Evolutionary conservation across 1,139 yeast genomes (phyloP), one percentile per base, ranked within the genome.

Genomic region (Schwanniomyces etchellsii): DNA sequence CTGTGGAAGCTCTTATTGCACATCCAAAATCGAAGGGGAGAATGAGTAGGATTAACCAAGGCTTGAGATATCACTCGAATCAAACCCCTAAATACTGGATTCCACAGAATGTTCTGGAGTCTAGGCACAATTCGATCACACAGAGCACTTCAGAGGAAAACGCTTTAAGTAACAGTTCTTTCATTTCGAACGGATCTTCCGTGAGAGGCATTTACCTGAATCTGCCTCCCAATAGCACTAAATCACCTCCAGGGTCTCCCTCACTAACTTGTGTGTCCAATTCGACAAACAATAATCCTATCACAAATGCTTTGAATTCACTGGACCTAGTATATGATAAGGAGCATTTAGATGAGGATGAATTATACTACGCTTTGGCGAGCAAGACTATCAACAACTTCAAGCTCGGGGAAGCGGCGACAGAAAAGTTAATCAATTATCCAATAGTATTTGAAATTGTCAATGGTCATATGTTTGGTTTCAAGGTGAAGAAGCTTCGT

Each of bases 21-120:
- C 88, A 80, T 40, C 86, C 86, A 1, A 72, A 70, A 20, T 72
- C 85, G 1, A 62, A 64, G 13, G 77, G 91, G 0, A 60, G 93
- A 31, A 65, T 75, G 64, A 77, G 82, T 32, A 70, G 95, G 37
- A 73, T 91, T 28, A 77, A 81, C 39, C 83, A 86, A 36, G 99
- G 99, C 0, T 57, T 89, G 39, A 57, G 99, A 26, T 88, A 86
- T 50, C 75, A 77, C 27, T 72, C 76, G 33, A 83, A 85, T 29
- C 96, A 96, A 0, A 71, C 74, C 33, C 77, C 75, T 17, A 85
- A 84, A 43, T 88, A 88, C 50, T 91, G 97, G 97, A 57, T 91
- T 5, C 82, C 85, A 0, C 60, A 48, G 32, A 42, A 41, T 24
- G 52, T 42, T 30, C 41, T 44, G 9, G 40, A 40, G 3, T 24